Evolutionary conservation across 257 asterid species (phyloP).

Genomic region (Scutellaria galericulata): DNA sequence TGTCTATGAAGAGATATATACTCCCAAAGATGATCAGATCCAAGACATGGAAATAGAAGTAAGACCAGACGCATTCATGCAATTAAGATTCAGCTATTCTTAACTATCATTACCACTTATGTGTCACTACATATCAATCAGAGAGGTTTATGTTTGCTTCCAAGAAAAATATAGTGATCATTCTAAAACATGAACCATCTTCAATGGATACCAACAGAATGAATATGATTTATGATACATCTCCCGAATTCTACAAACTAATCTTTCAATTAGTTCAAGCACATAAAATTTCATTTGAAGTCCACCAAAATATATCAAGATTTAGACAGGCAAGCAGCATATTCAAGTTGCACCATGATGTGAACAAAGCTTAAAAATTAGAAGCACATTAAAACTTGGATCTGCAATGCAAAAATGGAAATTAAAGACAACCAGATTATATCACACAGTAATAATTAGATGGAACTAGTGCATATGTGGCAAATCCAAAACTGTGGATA

Average conservation of each 20-base stretch:
- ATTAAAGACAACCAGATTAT: not conserved
- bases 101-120: slow-evolving; percentile 27
- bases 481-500: slow-evolving; percentile 10
- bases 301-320: slow-evolving; percentile 4
- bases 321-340: not conserved
- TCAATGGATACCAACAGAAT: not conserved
- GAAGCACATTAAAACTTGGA: not conserved
- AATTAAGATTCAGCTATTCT: slow-evolving; percentile 16
- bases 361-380: slow-evolving; percentile 6
- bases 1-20: slow-evolving; percentile 12
- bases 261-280: slow-evolving; percentile 20
- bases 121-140: slow-evolving; percentile 11
- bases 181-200: slow-evolving; percentile 19
- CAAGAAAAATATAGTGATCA: not conserved
- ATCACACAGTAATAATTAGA: not conserved
- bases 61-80: slow-evolving; percentile 2
- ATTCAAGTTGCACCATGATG: slow-evolving; percentile 7
- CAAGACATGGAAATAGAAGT: not conserved
- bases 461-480: not conserved
- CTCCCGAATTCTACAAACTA: not conserved
- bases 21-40: slow-evolving; percentile 3
- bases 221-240: not conserved
- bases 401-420: not conserved
- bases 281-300: slow-evolving; percentile 7
- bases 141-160: not conserved